These are phyloP conservation scores for Zea luxurians DNA, from an alignment of 176 grass and related monocot species.

Conservation along the genomic window DNA sequence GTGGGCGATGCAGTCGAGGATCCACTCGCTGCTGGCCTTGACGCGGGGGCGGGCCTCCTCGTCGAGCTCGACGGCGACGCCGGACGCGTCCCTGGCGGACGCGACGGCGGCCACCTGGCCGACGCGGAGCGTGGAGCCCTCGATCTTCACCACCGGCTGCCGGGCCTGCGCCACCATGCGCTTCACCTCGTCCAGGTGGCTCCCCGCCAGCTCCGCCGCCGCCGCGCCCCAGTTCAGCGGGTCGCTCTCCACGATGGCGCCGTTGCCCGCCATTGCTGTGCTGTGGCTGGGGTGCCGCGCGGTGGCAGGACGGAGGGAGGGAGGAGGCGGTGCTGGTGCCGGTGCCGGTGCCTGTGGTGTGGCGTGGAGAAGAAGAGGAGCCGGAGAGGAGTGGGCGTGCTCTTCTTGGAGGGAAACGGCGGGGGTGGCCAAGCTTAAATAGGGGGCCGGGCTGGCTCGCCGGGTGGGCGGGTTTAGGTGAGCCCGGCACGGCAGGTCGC, in stretches of 20 bases:
- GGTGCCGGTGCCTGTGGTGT: not conserved
- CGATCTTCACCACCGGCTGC: conserved; percentile 56
- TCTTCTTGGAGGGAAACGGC: conserved; percentile 57
- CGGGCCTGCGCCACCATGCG: conserved; percentile 73
- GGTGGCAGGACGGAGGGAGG: not conserved
- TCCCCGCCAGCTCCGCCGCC: conserved; percentile 64
- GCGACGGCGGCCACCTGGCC: conserved; percentile 81
- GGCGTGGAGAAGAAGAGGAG: conserved; percentile 36
- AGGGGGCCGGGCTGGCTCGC: conserved; percentile 2
- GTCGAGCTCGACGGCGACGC: conserved; percentile 69
- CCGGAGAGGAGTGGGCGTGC: conserved; percentile 8
- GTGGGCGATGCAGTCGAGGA: conserved; percentile 69
- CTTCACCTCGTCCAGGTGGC: conserved; percentile 93
- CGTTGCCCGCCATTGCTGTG: conserved; percentile 52
- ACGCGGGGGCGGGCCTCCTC: conserved; percentile 70
- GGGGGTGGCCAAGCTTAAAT: conserved; percentile 58
- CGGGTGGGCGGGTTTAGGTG: conserved; percentile 42
- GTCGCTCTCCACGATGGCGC: conserved; percentile 38
- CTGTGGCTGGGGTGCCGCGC: not conserved
- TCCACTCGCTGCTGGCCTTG: conserved; percentile 83
- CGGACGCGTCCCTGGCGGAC: conserved; percentile 41
- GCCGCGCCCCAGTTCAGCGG: conserved; percentile 77
- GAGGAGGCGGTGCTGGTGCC: not conserved
- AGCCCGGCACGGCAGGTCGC: not conserved
- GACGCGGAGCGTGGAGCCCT: conserved; percentile 75